Evolutionary conservation across 345 rosid genomes (phyloP), one percentile per base, ranked within the genome.

Genomic region (Rhodamnia argentea): DNA sequence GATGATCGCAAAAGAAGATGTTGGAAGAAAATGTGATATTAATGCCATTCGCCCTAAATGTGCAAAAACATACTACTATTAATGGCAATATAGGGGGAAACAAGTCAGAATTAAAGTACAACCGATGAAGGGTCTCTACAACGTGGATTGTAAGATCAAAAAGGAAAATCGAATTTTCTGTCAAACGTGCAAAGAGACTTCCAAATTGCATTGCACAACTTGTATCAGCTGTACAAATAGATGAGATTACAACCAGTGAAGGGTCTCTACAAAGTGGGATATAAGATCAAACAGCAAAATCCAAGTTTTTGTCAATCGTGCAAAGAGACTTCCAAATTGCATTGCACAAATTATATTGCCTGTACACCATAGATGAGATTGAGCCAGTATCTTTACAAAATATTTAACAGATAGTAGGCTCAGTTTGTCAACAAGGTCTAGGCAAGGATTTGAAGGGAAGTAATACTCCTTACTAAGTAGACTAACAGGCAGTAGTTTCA

Each of bases 1-100:
- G 1, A 18, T 0, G 13, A 70, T 18, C 5, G 26, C 26, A 18
- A 70, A 18, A 10, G 6, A 18, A 10, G 6, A 7, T 62, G 0
- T 1, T 2, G 26, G 81, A 4, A 37, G 13, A 10, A 18, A 13
- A 0, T 0, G 0, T 20, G 3, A 70, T 18, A 37, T 32, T 9
- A 37, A 70, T 18, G 81, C 47, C 81, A 32, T 4, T 4, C 0
- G 47, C 7, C 47, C 3, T 0, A 64, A 64, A 29, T 29, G 5
- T 29, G 3, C 76, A 15, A 29, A 4, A 29, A 64, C 15, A 5
- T 7, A 64, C 37, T 60, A 29, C 12, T 29, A 64, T 16, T 64
- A 29, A 16, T 29, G 75, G 11, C 75, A 62, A 29, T 62, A 14
- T 1, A 13, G 14, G 75, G 22, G 11, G 75, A 29, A 62, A 62